Evolutionary conservation across 1,139 yeast genomes (phyloP), one percentile per base, ranked within the genome.

Genomic region (Wickerhamiella infanticola): DNA sequence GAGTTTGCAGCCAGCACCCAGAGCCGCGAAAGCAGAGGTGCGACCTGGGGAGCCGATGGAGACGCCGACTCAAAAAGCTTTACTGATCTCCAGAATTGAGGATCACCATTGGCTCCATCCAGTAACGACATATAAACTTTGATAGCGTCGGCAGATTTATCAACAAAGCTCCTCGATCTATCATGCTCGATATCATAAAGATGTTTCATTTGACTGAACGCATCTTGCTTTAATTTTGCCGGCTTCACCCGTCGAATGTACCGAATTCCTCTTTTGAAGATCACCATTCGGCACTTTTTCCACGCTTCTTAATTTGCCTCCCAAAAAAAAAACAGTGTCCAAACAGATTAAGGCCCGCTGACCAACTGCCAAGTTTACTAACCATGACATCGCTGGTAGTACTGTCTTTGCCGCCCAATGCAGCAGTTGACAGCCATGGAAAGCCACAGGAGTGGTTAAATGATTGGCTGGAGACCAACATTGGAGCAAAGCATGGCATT

Each of bases 381-480:
- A 23, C 24, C 8, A 52, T 50, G 53, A 44, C 53, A 27, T 45
- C 54, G 49, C 60, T 65, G 50, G 49, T 69, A 25, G 58, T 73
- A 46, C 58, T 73, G 38, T 71, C 77, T 11, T 61, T 73, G 42
- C 78, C 78, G 9, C 57, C 64, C 40, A 68, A 64, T 48, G 74
- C 75, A 1, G 68, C 69, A 13, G 77, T 77, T 2, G 63, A 66
- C 24, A 65, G 69, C 24, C 25, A 41, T 36, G 66, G 70, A 55
- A 69, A 50, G 56, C 69, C 55, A 35, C 66, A 54, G 58, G 62
- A 60, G 31, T 63, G 62, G 58, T 63, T 49, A 59, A 64, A 51
- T 55, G 60, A 41, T 61, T 73, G 75, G 69, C 50, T 62, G 48
- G 49, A 55, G 46, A 55, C 58, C 45, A 54, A 61, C 36, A 46